Base-by-base conservation (phyloP, 495 filamentous ascomycete species). In the Acidomyces sp. region DNA sequence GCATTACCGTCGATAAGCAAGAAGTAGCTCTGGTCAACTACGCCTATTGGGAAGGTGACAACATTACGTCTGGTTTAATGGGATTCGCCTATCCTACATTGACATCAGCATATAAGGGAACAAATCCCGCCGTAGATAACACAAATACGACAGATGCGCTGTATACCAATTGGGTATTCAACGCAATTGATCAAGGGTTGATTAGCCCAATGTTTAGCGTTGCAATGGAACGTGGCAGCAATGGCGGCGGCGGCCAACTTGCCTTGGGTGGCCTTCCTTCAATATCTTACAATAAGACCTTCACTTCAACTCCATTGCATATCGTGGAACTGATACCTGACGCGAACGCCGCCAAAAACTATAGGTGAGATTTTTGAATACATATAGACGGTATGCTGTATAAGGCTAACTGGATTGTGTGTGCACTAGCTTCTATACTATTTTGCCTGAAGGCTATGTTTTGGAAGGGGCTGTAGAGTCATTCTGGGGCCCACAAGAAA, bases 171-270 rank as follows among this genome's bases (percentile, higher is more conserved):
- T 65, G 58, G 27, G 71, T 76, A 1, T 49, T 79, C 30, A 67
- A 80, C 40, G 70, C 63, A 13, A 70, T 46, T 32, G 51, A 63
- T 26, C 56, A 74, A 38, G 68, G 66, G 2, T 49, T 64, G 13
- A 60, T 74, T 2, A 55, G 62, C 1, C 69, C 76, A 0, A 47
- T 74, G 34, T 82, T 80, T 64, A 69, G 59, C 43, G 54, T 73
- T 15, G 67, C 68, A 26, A 56, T 74, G 32, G 32, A 54, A 30
- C 49, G 56, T 24, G 39, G 40, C 4, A 40, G 37, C 17, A 47
- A 42, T 13, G 29, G 33, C 6, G 46, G 46, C 3, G 48, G 51
- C 19, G 54, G 56, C 34, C 38, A 57, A 17, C 39, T 80, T 2
- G 68, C 73, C 10, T 58, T 77, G 31, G 75, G 77, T 15, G 74